Percentiles rank a stretch among this genome's conserved stretches.
phyloP scores from a whole-genome alignment of 2,329 filamentous ascomycete species.

The Hortaea werneckii region DNA sequence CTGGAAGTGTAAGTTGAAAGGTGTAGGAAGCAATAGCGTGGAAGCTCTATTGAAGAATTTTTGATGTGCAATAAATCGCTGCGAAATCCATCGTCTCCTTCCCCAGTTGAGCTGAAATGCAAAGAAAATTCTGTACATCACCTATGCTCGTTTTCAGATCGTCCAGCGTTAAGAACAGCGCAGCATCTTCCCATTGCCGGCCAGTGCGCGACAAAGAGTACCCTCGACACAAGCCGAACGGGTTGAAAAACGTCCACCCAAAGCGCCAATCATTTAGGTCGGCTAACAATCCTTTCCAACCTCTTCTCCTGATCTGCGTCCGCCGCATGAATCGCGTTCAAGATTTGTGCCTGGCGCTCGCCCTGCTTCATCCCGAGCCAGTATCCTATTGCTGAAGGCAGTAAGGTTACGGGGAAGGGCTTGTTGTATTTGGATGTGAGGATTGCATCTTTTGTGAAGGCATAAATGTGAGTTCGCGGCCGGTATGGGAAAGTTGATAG shows the following conservation, averaged over 20 bases:
- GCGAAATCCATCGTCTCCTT: too few relatives aligned
- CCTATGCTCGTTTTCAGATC: too few relatives aligned
- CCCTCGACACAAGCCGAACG: too few relatives aligned
- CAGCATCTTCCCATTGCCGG: too few relatives aligned
- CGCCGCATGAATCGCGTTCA: slow-evolving; percentile 19
- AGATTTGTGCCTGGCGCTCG: slow-evolving; percentile 19
- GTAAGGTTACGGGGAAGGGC: slow-evolving; percentile 22
- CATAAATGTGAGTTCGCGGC: background rate
- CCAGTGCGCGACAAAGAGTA: too few relatives aligned
- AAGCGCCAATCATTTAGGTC: slow-evolving; percentile 7
- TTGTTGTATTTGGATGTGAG: slow-evolving; percentile 25
- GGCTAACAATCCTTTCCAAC: slow-evolving; percentile 13
- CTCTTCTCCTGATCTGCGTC: slow-evolving; percentile 12
- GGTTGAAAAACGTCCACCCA: background rate
- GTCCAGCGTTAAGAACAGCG: too few relatives aligned
- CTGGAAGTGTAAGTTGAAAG: too few relatives aligned
- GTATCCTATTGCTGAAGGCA: slow-evolving; percentile 23
- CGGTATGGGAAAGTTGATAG: too few relatives aligned
- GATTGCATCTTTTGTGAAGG: slow-evolving; percentile 14
- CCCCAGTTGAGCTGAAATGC: too few relatives aligned
- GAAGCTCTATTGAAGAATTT: too few relatives aligned
- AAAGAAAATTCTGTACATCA: background rate
- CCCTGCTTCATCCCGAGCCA: slow-evolving; percentile 22
- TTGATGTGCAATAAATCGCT: too few relatives aligned
- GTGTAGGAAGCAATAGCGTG: too few relatives aligned